Evolutionary conservation across 768 basidiomycete species (phyloP).

Genomic region (Thelephora ganbajun): DNA sequence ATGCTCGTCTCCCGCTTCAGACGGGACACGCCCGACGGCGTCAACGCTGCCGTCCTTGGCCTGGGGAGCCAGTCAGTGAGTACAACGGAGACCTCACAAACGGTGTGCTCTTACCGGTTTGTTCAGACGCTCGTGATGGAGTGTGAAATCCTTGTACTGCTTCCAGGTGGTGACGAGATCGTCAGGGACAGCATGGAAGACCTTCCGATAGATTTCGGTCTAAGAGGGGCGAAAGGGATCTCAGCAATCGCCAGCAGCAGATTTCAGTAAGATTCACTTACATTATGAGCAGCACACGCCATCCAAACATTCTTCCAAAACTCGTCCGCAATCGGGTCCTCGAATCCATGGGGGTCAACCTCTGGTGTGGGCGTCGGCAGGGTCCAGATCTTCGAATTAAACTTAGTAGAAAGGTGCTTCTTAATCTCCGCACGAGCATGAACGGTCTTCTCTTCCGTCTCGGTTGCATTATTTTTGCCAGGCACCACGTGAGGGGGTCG

Average conservation of each 20-base stretch:
- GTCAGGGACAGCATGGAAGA: slow-evolving; percentile 89
- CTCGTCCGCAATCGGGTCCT: slow-evolving; percentile 73
- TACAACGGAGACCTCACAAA: background rate
- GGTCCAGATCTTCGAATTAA: slow-evolving; percentile 41
- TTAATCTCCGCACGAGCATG: slow-evolving; percentile 35
- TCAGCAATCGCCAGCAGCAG: background rate
- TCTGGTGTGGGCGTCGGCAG: slow-evolving; percentile 54
- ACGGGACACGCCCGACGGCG: slow-evolving; percentile 40
- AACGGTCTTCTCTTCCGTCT: slow-evolving; percentile 33
- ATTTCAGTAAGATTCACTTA: slow-evolving; percentile 23
- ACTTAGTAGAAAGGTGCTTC: slow-evolving; percentile 39
- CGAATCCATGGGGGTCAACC: slow-evolving; percentile 66
- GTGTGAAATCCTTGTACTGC: slow-evolving; percentile 78
- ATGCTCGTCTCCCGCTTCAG: slow-evolving; percentile 35
- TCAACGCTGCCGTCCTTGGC: slow-evolving; percentile 27
- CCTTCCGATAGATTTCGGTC: slow-evolving; percentile 94
- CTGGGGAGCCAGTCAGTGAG: slow-evolving; percentile 18
- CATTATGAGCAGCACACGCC: slow-evolving; percentile 78
- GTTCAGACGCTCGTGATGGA: slow-evolving; percentile 59
- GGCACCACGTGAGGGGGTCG: slow-evolving; percentile 33
- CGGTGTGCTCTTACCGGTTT: slow-evolving; percentile 38
- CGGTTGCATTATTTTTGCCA: slow-evolving; percentile 28
- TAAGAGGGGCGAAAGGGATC: slow-evolving; percentile 16
- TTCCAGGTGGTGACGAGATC: slow-evolving; percentile 93
- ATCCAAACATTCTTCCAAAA: slow-evolving; percentile 93